Evolutionary conservation across 106 monocot genomes (phyloP).

Genomic region (Ottelia alismoides): DNA sequence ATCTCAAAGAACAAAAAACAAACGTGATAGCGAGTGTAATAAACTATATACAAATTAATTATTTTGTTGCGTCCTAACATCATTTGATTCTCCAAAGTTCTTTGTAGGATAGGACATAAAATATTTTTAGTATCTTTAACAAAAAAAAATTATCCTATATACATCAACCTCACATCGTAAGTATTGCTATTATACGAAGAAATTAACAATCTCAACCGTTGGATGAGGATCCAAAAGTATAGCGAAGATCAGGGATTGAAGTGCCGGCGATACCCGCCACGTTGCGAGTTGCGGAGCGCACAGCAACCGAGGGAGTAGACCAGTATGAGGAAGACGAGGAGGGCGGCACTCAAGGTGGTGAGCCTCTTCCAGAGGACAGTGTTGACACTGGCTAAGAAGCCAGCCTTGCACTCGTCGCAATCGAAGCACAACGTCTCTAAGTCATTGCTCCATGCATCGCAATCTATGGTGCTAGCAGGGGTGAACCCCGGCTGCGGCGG

Average conservation of each 20-base stretch:
- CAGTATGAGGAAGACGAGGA: conserved; percentile 23
- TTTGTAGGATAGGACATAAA: no score
- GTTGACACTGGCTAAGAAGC: conserved; percentile 15
- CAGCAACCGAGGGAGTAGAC: conserved; percentile 35
- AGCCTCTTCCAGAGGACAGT: conserved; percentile 9
- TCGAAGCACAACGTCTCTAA: no score
- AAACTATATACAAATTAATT: background rate
- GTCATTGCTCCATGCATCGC: conserved; percentile 31
- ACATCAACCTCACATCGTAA: no score
- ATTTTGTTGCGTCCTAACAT: no score
- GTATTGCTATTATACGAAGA: no score
- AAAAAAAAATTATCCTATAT: no score
- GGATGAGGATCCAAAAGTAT: no score
- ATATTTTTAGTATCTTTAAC: no score
- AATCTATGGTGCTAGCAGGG: conserved; percentile 5
- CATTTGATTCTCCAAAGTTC: no score
- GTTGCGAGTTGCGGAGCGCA: conserved; percentile 17
- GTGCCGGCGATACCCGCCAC: conserved; percentile 8
- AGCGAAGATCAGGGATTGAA: no score
- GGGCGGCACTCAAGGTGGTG: conserved; percentile 4
- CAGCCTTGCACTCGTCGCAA: conserved; percentile 45
- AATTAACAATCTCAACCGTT: no score
- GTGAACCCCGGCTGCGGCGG: background rate
- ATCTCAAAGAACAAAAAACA: background rate
- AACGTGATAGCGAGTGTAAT: background rate